Conservation (phyloP, 352 stramenopile species). For the Phytophthora cactorum region DNA sequence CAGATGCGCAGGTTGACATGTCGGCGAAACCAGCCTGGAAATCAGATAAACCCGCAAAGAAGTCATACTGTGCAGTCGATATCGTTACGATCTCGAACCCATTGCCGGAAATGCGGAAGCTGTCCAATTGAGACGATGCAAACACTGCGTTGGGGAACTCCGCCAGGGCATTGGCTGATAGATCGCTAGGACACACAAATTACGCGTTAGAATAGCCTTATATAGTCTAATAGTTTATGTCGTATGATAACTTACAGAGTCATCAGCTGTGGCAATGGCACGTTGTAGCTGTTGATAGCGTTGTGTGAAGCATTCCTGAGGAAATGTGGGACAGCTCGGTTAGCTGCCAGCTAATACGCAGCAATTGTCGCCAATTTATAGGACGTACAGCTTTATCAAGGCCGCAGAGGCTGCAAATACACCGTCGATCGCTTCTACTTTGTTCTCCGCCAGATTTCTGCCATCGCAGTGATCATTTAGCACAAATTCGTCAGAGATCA, state of each 20-base stretch:
- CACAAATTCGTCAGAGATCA: conserved; percentile 6
- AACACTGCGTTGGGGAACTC: conserved; percentile 58
- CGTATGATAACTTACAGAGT: conserved; percentile 41
- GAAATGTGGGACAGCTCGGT: not conserved
- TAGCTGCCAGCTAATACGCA: conserved; percentile 3
- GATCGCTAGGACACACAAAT: conserved; percentile 38
- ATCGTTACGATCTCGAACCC: conserved; percentile 62
- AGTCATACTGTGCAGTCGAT: conserved; percentile 66
- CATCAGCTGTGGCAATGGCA: conserved; percentile 42
- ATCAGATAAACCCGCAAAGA: conserved; percentile 64
- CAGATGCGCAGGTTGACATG: conserved; percentile 49
- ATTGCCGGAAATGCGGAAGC: conserved; percentile 55
- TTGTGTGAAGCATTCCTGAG: conserved; percentile 68
- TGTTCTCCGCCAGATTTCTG: conserved; percentile 62
- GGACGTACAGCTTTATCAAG: conserved; percentile 53
- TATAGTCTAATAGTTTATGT: not conserved
- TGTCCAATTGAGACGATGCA: conserved; percentile 47
- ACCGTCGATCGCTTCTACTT: conserved; percentile 40
- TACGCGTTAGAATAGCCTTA: conserved; percentile 1
- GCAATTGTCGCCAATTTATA: not conserved
- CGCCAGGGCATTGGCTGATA: conserved; percentile 57
- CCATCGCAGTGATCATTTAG: not conserved
- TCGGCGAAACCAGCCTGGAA: conserved; percentile 63
- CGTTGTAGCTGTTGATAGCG: conserved; percentile 41
- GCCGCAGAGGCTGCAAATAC: conserved; percentile 34